Conservation (phyloP, 176 grass and related monocot species). For the Ensete glaucum region DNA sequence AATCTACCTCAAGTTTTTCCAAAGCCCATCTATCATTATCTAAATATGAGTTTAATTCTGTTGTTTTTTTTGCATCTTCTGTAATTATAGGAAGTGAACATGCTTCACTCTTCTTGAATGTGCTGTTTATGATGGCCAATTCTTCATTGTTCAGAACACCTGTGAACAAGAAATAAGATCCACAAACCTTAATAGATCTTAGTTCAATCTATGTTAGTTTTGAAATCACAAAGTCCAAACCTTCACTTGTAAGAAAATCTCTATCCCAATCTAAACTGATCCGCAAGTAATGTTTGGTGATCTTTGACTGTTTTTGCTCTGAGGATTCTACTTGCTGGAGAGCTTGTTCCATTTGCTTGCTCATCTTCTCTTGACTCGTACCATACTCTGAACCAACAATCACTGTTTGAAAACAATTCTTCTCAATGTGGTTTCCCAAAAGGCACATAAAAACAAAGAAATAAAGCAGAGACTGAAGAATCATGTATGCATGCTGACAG, state of each 20-base stretch:
- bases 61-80: slow-evolving; percentile 56
- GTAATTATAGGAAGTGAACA: slow-evolving; percentile 39
- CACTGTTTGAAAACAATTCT: background rate
- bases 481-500: background rate
- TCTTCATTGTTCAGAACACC: slow-evolving; percentile 79
- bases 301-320: slow-evolving; percentile 27
- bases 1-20: slow-evolving; percentile 57
- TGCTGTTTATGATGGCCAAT: slow-evolving; percentile 58
- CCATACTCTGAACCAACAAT: background rate
- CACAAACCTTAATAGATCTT: background rate
- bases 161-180: slow-evolving; percentile 13
- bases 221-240: slow-evolving; percentile 7
- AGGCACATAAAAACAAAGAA: background rate
- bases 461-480: background rate
- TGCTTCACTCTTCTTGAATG: slow-evolving; percentile 36
- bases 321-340: slow-evolving; percentile 44
- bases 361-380: slow-evolving; percentile 2
- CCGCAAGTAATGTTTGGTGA: slow-evolving; percentile 37
- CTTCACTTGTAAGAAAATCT: slow-evolving; percentile 80
- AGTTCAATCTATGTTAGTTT: background rate
- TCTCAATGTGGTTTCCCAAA: background rate
- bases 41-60: slow-evolving; percentile 47
- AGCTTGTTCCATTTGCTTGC: slow-evolving; percentile 15
- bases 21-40: slow-evolving; percentile 45
- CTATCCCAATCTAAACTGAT: slow-evolving; percentile 88